These are phyloP conservation scores for Penicillium paneum DNA, from an alignment of 2,329 filamentous ascomycete species.

Conservation along the genomic window DNA sequence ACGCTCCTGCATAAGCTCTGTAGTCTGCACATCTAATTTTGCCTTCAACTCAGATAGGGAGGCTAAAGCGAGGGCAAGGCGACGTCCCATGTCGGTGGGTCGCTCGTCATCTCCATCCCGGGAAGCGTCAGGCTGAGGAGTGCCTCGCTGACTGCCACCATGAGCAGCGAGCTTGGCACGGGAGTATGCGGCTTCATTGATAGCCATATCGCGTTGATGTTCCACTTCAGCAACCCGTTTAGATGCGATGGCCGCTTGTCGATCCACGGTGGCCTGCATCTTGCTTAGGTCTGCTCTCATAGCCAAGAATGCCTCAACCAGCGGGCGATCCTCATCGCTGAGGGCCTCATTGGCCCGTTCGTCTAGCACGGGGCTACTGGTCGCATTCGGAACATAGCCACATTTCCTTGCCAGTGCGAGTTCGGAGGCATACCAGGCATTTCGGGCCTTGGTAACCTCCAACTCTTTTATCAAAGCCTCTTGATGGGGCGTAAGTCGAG, in stretches of 20 bases:
- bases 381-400: slow-evolving; percentile 73
- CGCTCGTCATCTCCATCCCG: slow-evolving; percentile 63
- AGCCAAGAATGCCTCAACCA: slow-evolving; percentile 85
- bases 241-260: slow-evolving; percentile 79
- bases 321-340: slow-evolving; percentile 83
- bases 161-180: slow-evolving; percentile 89
- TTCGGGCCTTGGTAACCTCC: slow-evolving; percentile 76
- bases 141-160: slow-evolving; percentile 62
- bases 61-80: slow-evolving; percentile 76
- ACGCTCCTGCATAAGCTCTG: slow-evolving; percentile 76
- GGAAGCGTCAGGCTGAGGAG: slow-evolving; percentile 50
- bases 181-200: slow-evolving; percentile 90
- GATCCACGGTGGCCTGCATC: slow-evolving; percentile 84
- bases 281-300: slow-evolving; percentile 88
- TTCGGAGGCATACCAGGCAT: slow-evolving; percentile 97
- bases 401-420: slow-evolving; percentile 85
- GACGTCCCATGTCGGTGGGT: slow-evolving; percentile 70
- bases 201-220: slow-evolving; percentile 88
- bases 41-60: slow-evolving; percentile 76
- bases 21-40: slow-evolving; percentile 65
- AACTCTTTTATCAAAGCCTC: slow-evolving; percentile 78
- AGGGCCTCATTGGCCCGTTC: slow-evolving; percentile 74
- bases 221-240: slow-evolving; percentile 91
- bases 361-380: slow-evolving; percentile 70
- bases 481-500: slow-evolving; percentile 46